Conservation (phyloP, 1,284 basidiomycete species). For the Sporisorium exsertum region DNA sequence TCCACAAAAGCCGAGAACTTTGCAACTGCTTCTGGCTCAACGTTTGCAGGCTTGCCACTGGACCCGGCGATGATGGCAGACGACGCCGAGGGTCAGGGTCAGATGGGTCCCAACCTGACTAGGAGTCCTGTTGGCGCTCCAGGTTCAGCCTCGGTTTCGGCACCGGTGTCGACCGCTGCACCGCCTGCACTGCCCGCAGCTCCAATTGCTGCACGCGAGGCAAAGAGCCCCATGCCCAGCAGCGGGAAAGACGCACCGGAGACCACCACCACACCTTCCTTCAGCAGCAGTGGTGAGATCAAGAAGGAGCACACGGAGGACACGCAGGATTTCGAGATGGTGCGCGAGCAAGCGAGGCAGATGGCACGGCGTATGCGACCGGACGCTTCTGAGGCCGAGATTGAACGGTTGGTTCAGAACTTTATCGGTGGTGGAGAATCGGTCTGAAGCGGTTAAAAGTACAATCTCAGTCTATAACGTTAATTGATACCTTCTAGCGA, state of each 20-base stretch:
- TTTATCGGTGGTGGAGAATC: constrained; percentile 29
- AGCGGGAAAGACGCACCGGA: constrained; percentile 1
- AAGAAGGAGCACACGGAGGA: constrained; percentile 25
- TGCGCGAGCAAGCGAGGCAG: constrained; percentile 32
- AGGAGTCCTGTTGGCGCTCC: constrained; percentile 9
- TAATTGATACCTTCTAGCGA: not conserved
- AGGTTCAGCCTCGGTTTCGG: not conserved
- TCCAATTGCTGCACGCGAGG: not conserved
- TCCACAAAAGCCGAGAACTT: constrained; percentile 15
- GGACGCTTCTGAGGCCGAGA: constrained; percentile 51
- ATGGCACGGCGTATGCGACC: constrained; percentile 54
- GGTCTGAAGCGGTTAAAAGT: not conserved
- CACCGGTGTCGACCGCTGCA: not conserved
- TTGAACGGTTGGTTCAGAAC: constrained; percentile 49
- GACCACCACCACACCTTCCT: not conserved
- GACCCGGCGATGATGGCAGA: constrained; percentile 47
- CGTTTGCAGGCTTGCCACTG: constrained; percentile 19
- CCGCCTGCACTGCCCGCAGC: not conserved
- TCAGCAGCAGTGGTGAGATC: not conserved
- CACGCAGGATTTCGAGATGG: constrained; percentile 25
- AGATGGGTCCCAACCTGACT: constrained; percentile 18
- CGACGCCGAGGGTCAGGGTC: constrained; percentile 23
- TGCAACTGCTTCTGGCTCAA: not conserved
- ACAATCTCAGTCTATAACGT: not conserved
- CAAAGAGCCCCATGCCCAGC: not conserved